A percentile compares a stretch with the other conserved stretches of the same genome.
Evolutionary conservation across 441 rosid species (phyloP).

Genomic region (Erysimum cheiri): DNA sequence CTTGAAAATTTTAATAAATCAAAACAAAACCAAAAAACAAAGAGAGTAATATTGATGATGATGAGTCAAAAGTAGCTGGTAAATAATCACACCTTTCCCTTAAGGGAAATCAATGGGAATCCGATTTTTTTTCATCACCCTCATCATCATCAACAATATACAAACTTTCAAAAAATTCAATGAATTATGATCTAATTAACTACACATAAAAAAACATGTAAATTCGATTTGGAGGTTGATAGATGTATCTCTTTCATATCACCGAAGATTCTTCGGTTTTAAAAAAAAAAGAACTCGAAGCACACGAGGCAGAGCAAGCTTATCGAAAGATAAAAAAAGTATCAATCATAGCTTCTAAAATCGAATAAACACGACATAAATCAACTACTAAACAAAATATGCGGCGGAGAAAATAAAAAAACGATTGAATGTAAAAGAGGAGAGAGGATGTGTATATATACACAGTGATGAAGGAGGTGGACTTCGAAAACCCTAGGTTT

Average conservation of each 20-base stretch:
- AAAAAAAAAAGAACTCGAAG: too few relatives aligned
- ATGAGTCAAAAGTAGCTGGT: conserved; percentile 49
- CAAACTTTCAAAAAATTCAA: not conserved
- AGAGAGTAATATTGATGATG: too few relatives aligned
- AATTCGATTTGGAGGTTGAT: not conserved
- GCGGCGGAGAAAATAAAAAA: not conserved
- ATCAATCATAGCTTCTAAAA: too few relatives aligned
- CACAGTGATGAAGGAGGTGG: not conserved
- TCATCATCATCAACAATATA: conserved; percentile 23
- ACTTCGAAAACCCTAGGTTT: conserved; percentile 33
- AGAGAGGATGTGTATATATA: conserved; percentile 10
- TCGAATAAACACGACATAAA: not conserved
- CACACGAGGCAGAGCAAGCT: too few relatives aligned
- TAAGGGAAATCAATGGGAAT: conserved; percentile 42
- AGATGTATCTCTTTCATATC: conserved; percentile 28
- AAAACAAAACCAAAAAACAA: too few relatives aligned
- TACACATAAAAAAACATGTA: not conserved
- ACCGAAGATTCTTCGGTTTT: not conserved
- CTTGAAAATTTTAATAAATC: not conserved
- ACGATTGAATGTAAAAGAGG: rapidly evolving
- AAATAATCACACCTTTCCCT: conserved; percentile 34
- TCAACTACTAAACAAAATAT: not conserved
- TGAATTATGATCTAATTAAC: not conserved
- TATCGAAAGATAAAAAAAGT: too few relatives aligned
- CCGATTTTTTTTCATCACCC: conserved; percentile 48